Base-by-base conservation (phyloP, 345 rosid species). In the Citrus hindsii region DNA sequence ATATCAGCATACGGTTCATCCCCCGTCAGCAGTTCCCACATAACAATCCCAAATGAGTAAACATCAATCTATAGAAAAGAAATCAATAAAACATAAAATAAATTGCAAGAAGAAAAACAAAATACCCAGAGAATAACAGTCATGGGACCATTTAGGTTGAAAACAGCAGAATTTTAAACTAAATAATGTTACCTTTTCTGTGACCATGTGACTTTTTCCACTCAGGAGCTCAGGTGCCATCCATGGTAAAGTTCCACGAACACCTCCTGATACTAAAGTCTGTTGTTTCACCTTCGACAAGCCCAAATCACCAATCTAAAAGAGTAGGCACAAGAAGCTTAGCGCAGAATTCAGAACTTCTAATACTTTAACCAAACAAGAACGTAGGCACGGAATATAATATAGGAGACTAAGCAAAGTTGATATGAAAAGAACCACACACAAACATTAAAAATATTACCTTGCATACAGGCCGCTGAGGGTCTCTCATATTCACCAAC, bases 161-260 rank as follows among this genome's bases (percentile, higher is more conserved):
- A 35, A 48, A 60, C 21, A 67, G 33, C 48, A 60, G 65, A 19
- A 63, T 32, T 61, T 42, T 53, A 30, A 56, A 33, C 40, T 4
- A 28, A 40, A 62, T 30, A 69, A 68, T 71, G 37, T 69, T 84
- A 96, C 99, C 99, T 96, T 94, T 78, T 96, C 99, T 35, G 99
- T 85, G 58, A 96, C 98, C 99, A 96, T 96, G 78, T 92, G 89
- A 79, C 92, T 92, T 92, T 96, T 96, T 65, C 98, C 98, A 79
- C 99, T 96, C 78, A 96, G 84, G 72, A 96, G 98, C 89, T 96
- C 99, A 69, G 99, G 99, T 71, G 99, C 99, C 98, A 96, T 96
- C 99, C 99, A 96, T 40, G 99, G 99, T 74, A 96, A 83, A 72
- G 99, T 96, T 75, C 99, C 99, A 48, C 99, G 98, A 75, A 96